phyloP scores from a whole-genome alignment of 2,329 filamentous ascomycete genomes.

The Pezicula carpinea region DNA sequence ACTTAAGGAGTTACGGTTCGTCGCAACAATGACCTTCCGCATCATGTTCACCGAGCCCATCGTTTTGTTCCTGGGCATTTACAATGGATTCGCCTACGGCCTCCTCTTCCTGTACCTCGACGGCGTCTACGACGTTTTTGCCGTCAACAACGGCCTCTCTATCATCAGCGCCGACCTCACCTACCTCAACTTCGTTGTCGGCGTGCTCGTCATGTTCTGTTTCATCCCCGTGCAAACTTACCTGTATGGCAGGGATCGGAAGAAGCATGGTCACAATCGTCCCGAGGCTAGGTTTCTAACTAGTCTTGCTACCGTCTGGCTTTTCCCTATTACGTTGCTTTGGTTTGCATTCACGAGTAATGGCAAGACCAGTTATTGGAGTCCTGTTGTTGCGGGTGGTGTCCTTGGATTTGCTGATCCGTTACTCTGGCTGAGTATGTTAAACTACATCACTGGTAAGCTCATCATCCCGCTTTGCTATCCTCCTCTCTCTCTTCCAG shows the following conservation, averaged over 20 bases:
- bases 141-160: constrained; percentile 35
- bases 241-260: constrained; percentile 34
- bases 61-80: constrained; percentile 34
- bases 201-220: constrained; percentile 35
- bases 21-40: constrained; percentile 36
- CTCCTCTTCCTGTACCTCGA: constrained; percentile 38
- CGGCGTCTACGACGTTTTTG: constrained; percentile 38
- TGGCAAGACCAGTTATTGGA: constrained; percentile 36
- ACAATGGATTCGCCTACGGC: constrained; percentile 39
- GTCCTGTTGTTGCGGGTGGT: constrained; percentile 34
- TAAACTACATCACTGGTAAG: constrained; percentile 36
- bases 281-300: constrained; percentile 38
- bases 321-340: constrained; percentile 36
- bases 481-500: neutral
- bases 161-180: constrained; percentile 35
- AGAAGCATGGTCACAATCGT: constrained; percentile 30
- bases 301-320: constrained; percentile 37
- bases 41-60: constrained; percentile 40
- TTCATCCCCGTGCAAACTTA: constrained; percentile 39
- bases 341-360: constrained; percentile 40
- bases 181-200: constrained; percentile 39
- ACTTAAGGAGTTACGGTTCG: constrained; percentile 33
- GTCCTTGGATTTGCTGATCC: constrained; percentile 37
- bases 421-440: constrained; percentile 38
- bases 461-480: too few species aligned